Percentiles rank a stretch among this genome's conserved stretches.
These are phyloP conservation scores for Candida lessepsii DNA, from an alignment of 805 yeast species.

Conservation along the genomic window DNA sequence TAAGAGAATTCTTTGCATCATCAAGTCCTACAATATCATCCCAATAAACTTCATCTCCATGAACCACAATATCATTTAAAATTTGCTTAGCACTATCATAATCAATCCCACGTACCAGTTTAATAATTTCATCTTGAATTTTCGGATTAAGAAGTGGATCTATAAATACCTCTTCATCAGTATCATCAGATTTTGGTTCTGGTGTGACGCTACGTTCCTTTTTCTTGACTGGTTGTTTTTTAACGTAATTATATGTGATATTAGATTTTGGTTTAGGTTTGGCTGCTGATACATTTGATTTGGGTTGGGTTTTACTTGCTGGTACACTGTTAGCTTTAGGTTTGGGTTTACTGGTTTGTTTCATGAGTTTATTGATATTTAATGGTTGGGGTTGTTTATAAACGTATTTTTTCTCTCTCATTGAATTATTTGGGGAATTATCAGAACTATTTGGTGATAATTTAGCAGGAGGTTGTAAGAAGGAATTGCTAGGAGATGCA, in stretches of 20 bases:
- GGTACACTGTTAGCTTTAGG: not conserved
- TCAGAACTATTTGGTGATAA: slow-evolving; percentile 12
- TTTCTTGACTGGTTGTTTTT: slow-evolving; percentile 7
- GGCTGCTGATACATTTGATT: slow-evolving; percentile 9
- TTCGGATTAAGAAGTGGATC: slow-evolving; percentile 21
- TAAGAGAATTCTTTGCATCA: slow-evolving; percentile 81
- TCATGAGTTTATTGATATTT: slow-evolving; percentile 35
- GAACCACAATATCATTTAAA: slow-evolving; percentile 80
- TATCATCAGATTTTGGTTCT: slow-evolving; percentile 13
- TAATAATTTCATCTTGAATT: slow-evolving; percentile 40
- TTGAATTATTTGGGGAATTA: slow-evolving; percentile 14
- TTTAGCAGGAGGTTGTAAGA: slow-evolving; percentile 9
- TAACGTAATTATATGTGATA: slow-evolving; percentile 33
- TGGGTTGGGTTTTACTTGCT: slow-evolving; percentile 3
- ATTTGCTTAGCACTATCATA: slow-evolving; percentile 77
- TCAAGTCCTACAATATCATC: slow-evolving; percentile 92
- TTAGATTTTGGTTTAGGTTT: slow-evolving; percentile 19
- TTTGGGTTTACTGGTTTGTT: slow-evolving; percentile 15
- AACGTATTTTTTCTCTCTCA: slow-evolving; percentile 19
- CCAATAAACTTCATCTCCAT: slow-evolving; percentile 92
- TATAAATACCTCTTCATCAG: slow-evolving; percentile 27
- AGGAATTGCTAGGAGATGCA: slow-evolving; percentile 14
- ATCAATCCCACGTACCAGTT: slow-evolving; percentile 70
- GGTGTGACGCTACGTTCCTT: slow-evolving; percentile 9
- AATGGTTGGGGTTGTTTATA: slow-evolving; percentile 42